Conservation (phyloP, 768 basidiomycete species). For the Hypholoma fasciculare region DNA sequence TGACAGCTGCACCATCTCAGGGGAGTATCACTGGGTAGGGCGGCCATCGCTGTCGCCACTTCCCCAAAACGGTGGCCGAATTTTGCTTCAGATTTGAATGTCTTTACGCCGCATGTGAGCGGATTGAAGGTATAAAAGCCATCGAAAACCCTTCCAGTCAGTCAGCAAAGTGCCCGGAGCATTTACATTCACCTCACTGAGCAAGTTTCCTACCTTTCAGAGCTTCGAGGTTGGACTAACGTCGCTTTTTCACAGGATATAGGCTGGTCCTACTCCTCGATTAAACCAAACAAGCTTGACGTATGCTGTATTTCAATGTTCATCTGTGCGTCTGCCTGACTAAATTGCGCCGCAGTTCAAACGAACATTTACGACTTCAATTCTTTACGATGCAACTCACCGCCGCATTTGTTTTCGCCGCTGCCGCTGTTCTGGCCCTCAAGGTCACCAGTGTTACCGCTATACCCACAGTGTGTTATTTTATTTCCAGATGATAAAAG, state of each 20-base stretch:
- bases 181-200: slow-evolving; percentile 1
- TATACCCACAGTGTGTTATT: background rate
- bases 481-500: background rate
- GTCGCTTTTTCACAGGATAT: background rate
- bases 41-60: too few species aligned
- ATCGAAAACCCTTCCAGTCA: background rate
- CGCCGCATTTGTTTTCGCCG: slow-evolving; percentile 6
- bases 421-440: slow-evolving; percentile 3
- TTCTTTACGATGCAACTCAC: slow-evolving; percentile 8
- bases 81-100: too few species aligned
- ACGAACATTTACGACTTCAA: background rate
- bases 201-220: background rate
- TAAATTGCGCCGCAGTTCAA: background rate
- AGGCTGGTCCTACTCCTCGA: slow-evolving; percentile 9
- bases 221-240: background rate
- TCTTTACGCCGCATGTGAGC: too few species aligned
- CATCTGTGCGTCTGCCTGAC: background rate
- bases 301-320: background rate
- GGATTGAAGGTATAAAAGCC: background rate
- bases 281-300: background rate
- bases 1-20: too few species aligned
- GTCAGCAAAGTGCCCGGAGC: slow-evolving; percentile 8
- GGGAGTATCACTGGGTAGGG: too few species aligned
- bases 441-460: slow-evolving; percentile 3
- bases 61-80: too few species aligned